These are phyloP conservation scores for Kodamaea fungicola DNA, from an alignment of 1,139 yeast species.

Conservation along the genomic window DNA sequence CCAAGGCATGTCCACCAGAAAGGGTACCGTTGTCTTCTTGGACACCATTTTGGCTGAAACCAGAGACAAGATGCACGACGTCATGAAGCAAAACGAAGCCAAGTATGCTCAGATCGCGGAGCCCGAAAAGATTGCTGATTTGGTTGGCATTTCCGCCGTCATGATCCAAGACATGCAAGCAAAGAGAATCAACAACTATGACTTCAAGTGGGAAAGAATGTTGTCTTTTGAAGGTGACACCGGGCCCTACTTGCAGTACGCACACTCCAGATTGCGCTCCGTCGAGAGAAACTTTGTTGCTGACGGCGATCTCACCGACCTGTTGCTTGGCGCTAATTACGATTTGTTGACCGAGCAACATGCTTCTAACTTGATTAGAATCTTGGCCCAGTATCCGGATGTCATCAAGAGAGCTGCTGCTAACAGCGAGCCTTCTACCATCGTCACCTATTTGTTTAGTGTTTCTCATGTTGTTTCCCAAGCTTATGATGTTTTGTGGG, in stretches of 20 bases:
- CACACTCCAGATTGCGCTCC: constrained; percentile 95
- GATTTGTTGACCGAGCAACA: constrained; percentile 72
- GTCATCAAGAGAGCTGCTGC: constrained; percentile 78
- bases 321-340: constrained; percentile 57
- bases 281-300: constrained; percentile 70
- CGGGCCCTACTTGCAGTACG: constrained; percentile 98
- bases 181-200: constrained; percentile 93
- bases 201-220: constrained; percentile 98
- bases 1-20: constrained; percentile 97
- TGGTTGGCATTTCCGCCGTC: constrained; percentile 94
- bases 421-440: constrained; percentile 89
- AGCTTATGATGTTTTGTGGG: constrained; percentile 95
- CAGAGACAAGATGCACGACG: constrained; percentile 93
- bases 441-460: constrained; percentile 90
- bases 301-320: constrained; percentile 20
- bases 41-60: constrained; percentile 94
- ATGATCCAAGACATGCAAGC: constrained; percentile 99
- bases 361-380: constrained; percentile 70
- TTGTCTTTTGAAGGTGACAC: constrained; percentile 98
- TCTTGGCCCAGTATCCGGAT: constrained; percentile 90
- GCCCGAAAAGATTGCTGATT: constrained; percentile 94
- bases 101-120: constrained; percentile 92
- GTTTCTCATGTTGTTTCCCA: constrained; percentile 92
- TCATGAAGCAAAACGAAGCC: constrained; percentile 88
- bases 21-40: constrained; percentile 96